Base-by-base conservation (phyloP, 2,329 filamentous ascomycete species). In the Metarhizium robertsii region DNA sequence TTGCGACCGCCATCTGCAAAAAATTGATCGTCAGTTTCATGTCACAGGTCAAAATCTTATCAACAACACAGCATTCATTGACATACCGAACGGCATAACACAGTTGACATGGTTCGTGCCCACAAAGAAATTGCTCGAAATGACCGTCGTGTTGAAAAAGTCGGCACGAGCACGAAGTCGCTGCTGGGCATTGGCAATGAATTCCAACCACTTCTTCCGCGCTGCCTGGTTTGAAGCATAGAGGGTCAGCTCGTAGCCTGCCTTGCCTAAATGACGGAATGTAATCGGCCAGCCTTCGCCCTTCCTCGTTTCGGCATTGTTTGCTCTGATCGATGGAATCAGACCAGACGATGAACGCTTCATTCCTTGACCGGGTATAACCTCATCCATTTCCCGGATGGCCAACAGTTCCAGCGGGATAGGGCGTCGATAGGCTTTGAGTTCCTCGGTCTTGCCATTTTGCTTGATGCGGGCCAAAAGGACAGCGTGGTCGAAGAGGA, bases 311-410 rank as follows among this genome's bases (percentile, higher is more conserved):
- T 79, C 76, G 2, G 69, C 66, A 43, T 71, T 69, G 52, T 74
- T 75, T 55, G 72, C 71, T 50, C 79, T 71, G 48, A 80, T 73
- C 53, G 77, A 74, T 40, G 80, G 77, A 48, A 95, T 83, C 64
- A 97, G 77, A 68, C 90, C 92, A 2, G 91, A 94, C 1, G 92
- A 95, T 14, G 92, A 86, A 53, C 94, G 81, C 74, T 96, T 97
- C 38, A 90, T 78, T 29, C 91, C 91, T 51, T 86, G 72, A 60
- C 83, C 85, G 3, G 92, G 92, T 46, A 96, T 89, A 34, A 97
- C 86, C 68, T 96, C 91, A 53, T 97, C 92, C 92, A 99, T 97
- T 68, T 97, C 92, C 53, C 88, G 86, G 62, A 99, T 97, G 29
- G 94, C 86, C 16, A 99, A 79, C 6, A 99, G 79, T 69, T 99